Base-by-base conservation (phyloP, 306 rosid genomes). In the Abrus pulchellus region DNA sequence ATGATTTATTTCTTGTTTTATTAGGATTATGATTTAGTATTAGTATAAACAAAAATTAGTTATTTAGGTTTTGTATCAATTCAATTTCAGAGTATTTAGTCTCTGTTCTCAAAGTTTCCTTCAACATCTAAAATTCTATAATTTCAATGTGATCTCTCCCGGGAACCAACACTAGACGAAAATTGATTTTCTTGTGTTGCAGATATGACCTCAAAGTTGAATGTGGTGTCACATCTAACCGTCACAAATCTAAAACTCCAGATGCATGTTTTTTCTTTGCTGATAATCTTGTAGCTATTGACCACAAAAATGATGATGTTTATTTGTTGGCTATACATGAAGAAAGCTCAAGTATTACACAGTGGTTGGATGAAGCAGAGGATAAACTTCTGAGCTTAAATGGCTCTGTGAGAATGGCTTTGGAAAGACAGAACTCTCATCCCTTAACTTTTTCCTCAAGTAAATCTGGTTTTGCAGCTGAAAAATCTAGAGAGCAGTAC, bases 191-290 rank as follows among this genome's bases (percentile, higher is more conserved):
- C 69, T 44, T 85, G 36, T 86, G 66, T 80, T 89, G 83, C 91
- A 96, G 99, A 81, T 96, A 90, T 88, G 88, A 87, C 90, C 97
- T 96, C 66, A 96, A 96, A 92, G 90, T 85, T 82, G 98, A 96
- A 88, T 93, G 99, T 74, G 95, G 92, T 44, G 87, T 63, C 49
- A 79, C 76, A 10, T 87, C 85, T 43, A 93, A 93, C 83, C 82
- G 54, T 57, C 94, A 96, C 89, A 88, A 88, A 83, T 96, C 99
- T 33, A 82, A 75, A 84, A 87, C 94, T 79, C 99, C 98, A 53
- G 99, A 96, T 84, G 99, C 99, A 52, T 92, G 97, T 72, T 93
- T 96, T 80, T 96, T 96, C 90, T 96, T 96, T 84, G 94, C 97
- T 43, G 99, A 96, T 82, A 93, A 90, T 77, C 82, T 96, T 74